Evolutionary conservation across 768 basidiomycete species (phyloP), one percentile per base, ranked within the genome.

Genomic region (Cyclocybe aegerita): DNA sequence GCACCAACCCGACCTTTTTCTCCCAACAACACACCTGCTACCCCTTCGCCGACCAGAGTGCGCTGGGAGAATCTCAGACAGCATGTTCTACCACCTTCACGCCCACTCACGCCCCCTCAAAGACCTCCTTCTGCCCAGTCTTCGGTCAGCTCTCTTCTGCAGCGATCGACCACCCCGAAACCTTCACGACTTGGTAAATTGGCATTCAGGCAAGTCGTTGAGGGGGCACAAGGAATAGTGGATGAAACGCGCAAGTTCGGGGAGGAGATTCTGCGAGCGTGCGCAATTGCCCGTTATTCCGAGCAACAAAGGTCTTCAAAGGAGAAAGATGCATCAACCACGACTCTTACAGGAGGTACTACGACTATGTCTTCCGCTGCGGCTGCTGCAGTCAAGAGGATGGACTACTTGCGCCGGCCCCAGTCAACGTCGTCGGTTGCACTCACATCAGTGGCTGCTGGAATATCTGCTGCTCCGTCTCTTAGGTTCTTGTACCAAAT

Each of bases 171-270:
- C n/a, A 65, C 79, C 0, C 76, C 80, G 8, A 83, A 80, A 56
- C 72, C 71, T 4, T 81, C 78, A 32, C 71, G 78, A 10, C 62
- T 85, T 30, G 73, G 73, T 5, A 73, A 74, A 40, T 64, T 84
- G 9, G 83, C 79, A 1, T 82, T 86, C 55, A 74, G 75, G 41
- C 83, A 88, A 16, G 80, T 86, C 9, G 85, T 87, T 1, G 86
- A 88, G 32, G 76, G 82, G 49, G 85, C 72, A 3, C 76, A 76
- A 23, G 83, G 81, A 47, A 70, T 73, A 36, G 65, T 71, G 0
- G 79, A 82, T 38, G 78, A 83, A 42, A 65, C 67, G 11, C 72
- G 71, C 10, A 75, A 70, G 56, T 77, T 87, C 43, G 71, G 77
- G 4, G 75, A 78, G 46, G 85, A 86, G 33, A 68, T 90, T 2